Percentiles rank a stretch among this genome's conserved stretches.
phyloP scores from a whole-genome alignment of 1,284 basidiomycete genomes.

The Sphaerobolus stellatus region DNA sequence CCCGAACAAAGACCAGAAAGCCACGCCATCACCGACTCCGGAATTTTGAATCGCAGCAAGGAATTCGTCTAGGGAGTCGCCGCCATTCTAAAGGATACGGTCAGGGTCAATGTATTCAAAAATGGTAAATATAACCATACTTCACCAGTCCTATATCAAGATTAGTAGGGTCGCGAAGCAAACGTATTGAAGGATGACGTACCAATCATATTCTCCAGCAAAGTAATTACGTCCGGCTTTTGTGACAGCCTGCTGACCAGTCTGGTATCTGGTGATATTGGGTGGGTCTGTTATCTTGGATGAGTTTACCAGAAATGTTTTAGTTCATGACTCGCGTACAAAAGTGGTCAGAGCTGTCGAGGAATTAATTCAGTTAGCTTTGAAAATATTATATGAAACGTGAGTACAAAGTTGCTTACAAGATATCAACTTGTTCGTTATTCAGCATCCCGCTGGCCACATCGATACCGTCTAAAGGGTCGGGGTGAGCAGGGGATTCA shows the following conservation, averaged over 20 bases:
- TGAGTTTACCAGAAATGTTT: neutral
- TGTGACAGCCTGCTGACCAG: conserved; percentile 18
- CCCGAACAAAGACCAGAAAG: conserved; percentile 30
- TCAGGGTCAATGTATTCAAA: neutral
- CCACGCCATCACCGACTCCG: conserved; percentile 19
- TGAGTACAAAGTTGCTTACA: conserved; percentile 15
- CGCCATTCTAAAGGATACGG: conserved; percentile 6
- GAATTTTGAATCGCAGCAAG: conserved; percentile 16
- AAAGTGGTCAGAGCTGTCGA: conserved; percentile 21
- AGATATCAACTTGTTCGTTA: conserved; percentile 20
- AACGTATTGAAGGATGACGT: conserved; percentile 6
- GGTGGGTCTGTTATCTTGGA: conserved; percentile 16
- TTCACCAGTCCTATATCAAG: neutral
- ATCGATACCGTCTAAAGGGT: conserved; percentile 19
- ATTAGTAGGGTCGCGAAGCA: neutral
- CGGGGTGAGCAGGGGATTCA: neutral
- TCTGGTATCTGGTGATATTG: conserved; percentile 19
- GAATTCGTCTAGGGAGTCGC: conserved; percentile 17
- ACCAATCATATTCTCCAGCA: conserved; percentile 30
- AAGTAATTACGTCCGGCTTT: conserved; percentile 21
- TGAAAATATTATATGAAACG: neutral
- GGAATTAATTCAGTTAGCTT: neutral
- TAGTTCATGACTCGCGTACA: conserved; percentile 14
- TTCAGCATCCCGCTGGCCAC: conserved; percentile 17
- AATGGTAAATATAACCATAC: neutral